phyloP scores from a whole-genome alignment of 2,329 filamentous ascomycete species.

The Ilyonectria sp. region DNA sequence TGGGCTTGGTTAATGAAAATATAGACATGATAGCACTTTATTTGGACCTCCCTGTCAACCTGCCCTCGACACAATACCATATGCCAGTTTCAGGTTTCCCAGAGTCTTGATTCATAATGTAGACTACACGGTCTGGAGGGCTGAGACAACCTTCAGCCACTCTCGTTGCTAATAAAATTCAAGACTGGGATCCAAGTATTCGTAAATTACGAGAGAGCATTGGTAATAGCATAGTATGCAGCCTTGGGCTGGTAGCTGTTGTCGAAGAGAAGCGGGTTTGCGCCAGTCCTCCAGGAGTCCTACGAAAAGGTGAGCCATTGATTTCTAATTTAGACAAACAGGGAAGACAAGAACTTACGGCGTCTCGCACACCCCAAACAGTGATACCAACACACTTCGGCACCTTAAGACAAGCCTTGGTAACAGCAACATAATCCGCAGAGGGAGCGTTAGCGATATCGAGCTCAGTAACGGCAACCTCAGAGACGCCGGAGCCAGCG shows the following conservation, averaged over 20 bases:
- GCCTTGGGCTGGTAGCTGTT: constrained; percentile 65
- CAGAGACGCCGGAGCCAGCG: constrained; percentile 66
- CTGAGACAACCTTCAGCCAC: not conserved
- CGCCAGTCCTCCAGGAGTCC: constrained; percentile 62
- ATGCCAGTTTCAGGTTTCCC: not conserved
- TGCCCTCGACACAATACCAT: not conserved
- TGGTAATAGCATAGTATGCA: constrained; percentile 61
- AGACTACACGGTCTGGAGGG: not conserved
- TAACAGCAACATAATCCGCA: constrained; percentile 71
- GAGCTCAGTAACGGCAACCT: constrained; percentile 77
- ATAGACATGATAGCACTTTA: not conserved
- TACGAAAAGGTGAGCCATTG: constrained; percentile 8
- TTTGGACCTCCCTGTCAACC: not conserved
- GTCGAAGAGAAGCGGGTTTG: constrained; percentile 70
- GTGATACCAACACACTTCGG: constrained; percentile 76
- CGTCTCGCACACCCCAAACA: constrained; percentile 70
- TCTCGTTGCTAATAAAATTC: not conserved
- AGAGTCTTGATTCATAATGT: not conserved
- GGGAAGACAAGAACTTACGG: constrained; percentile 2
- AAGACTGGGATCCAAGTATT: not conserved
- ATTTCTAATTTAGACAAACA: not conserved
- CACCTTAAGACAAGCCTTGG: constrained; percentile 71
- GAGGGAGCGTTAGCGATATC: constrained; percentile 74
- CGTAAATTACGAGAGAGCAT: not conserved
- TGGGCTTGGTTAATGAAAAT: not conserved